phyloP scores from a whole-genome alignment of 2,329 filamentous ascomycete species.

The Falciphora oryzae region DNA sequence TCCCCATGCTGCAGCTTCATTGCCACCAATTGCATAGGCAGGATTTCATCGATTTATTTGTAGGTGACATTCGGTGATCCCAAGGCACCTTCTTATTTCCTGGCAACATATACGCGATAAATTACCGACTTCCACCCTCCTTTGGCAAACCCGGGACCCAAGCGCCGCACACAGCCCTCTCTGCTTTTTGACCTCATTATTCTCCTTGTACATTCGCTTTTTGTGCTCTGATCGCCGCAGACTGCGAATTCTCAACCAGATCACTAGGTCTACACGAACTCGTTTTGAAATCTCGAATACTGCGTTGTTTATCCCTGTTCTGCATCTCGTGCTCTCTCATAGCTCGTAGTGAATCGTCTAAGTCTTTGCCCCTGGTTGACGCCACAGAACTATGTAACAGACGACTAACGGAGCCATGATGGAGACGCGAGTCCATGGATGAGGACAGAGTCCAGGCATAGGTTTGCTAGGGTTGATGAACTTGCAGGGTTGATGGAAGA shows the following conservation, averaged over 20 bases:
- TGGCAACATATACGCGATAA: neutral
- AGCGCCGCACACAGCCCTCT: neutral
- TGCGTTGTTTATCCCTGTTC: too few relatives aligned
- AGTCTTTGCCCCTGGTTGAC: too few relatives aligned
- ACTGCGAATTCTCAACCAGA: neutral
- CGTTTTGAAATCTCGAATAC: neutral
- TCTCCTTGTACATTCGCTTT: too few relatives aligned
- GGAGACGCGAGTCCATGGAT: too few relatives aligned
- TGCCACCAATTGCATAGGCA: neutral
- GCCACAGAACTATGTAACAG: too few relatives aligned
- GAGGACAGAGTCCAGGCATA: too few relatives aligned
- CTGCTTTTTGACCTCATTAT: neutral
- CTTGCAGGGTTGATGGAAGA: too few relatives aligned
- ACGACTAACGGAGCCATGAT: too few relatives aligned
- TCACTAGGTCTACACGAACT: neutral
- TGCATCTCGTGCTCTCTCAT: too few relatives aligned
- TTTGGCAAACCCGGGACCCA: neutral
- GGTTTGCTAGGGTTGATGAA: too few relatives aligned
- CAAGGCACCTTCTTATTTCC: neutral
- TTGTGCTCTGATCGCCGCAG: too few relatives aligned
- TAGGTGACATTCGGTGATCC: neutral
- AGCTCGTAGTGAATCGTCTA: too few relatives aligned
- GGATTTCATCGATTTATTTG: neutral
- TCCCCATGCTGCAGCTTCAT: neutral
- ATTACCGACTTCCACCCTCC: neutral